Evolutionary conservation across 2,329 filamentous ascomycete species (phyloP).

Genomic region (Tolypocladium tropicale): DNA sequence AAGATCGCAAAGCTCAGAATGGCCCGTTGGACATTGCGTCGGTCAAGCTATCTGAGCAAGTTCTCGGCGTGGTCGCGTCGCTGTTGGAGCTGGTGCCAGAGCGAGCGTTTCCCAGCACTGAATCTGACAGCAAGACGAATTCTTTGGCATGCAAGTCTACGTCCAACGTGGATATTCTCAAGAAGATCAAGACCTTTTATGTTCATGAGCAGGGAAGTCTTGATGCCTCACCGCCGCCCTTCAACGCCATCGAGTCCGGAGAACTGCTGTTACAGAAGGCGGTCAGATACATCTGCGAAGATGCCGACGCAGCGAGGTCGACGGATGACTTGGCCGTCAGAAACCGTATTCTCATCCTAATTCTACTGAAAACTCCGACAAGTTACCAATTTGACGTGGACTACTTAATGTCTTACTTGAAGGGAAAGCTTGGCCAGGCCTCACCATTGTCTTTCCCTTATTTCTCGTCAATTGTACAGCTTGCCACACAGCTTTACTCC

Average conservation of each 20-base stretch:
- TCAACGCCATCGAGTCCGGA: slow-evolving; percentile 43
- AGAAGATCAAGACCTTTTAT: slow-evolving; percentile 57
- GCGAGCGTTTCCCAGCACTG: slow-evolving; percentile 39
- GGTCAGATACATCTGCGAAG: slow-evolving; percentile 38
- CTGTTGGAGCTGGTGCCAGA: slow-evolving; percentile 56
- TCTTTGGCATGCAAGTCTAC: slow-evolving; percentile 4
- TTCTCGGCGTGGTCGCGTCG: slow-evolving; percentile 40
- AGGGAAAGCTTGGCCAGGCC: slow-evolving; percentile 30
- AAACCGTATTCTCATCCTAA: slow-evolving; percentile 47
- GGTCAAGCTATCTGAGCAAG: slow-evolving; percentile 19
- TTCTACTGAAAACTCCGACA: slow-evolving; percentile 42
- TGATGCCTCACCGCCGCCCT: slow-evolving; percentile 51
- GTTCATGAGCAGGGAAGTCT: slow-evolving; percentile 59
- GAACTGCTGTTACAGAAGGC: slow-evolving; percentile 55
- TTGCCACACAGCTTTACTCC: slow-evolving; percentile 46
- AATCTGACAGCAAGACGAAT: slow-evolving; percentile 1
- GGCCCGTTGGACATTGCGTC: slow-evolving; percentile 22
- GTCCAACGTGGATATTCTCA: slow-evolving; percentile 41
- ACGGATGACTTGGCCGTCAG: slow-evolving; percentile 43
- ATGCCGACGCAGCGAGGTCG: slow-evolving; percentile 28
- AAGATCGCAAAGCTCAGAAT: slow-evolving; percentile 21
- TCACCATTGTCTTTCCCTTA: slow-evolving; percentile 36
- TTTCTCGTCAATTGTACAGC: slow-evolving; percentile 48
- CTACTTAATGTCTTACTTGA: slow-evolving; percentile 39
- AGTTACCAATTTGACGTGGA: slow-evolving; percentile 32